These are phyloP conservation scores for Sphaerulina populicola DNA, from an alignment of 2,329 filamentous ascomycete genomes.

Conservation along the genomic window DNA sequence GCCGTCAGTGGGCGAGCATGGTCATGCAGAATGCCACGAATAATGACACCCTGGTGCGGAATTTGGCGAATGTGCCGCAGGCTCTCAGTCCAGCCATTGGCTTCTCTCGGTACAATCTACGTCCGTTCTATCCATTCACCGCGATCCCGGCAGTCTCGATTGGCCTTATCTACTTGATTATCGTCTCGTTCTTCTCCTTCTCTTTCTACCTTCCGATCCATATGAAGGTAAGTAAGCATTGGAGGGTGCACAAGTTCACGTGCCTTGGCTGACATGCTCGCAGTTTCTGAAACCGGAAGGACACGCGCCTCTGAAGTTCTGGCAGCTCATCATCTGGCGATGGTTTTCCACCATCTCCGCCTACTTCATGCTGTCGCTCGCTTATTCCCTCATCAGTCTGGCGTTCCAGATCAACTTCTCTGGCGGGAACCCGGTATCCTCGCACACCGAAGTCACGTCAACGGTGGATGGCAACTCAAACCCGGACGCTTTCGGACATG, in stretches of 20 bases:
- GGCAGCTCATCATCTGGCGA: slow-evolving; percentile 52
- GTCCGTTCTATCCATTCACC: slow-evolving; percentile 50
- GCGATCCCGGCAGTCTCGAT: slow-evolving; percentile 53
- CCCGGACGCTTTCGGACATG: slow-evolving; percentile 49
- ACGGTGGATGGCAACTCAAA: slow-evolving; percentile 32
- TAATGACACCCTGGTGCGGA: slow-evolving; percentile 34
- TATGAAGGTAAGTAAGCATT: slow-evolving; percentile 31
- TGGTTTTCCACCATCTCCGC: slow-evolving; percentile 48
- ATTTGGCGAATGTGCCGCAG: slow-evolving; percentile 44
- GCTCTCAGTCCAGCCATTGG: slow-evolving; percentile 50
- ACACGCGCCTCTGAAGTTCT: slow-evolving; percentile 51
- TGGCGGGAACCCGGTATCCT: slow-evolving; percentile 37
- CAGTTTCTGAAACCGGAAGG: slow-evolving; percentile 48
- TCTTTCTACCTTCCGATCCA: slow-evolving; percentile 58
- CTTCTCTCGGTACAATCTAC: slow-evolving; percentile 50
- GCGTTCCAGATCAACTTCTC: slow-evolving; percentile 56
- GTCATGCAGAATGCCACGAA: slow-evolving; percentile 38
- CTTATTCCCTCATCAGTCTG: slow-evolving; percentile 55
- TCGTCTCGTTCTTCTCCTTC: slow-evolving; percentile 59
- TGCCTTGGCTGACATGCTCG: slow-evolving; percentile 1
- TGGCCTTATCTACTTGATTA: slow-evolving; percentile 59
- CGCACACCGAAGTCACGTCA: slow-evolving; percentile 37
- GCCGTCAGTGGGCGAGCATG: slow-evolving; percentile 38
- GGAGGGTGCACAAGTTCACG: background rate
- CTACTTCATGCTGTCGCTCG: slow-evolving; percentile 55